A percentile compares a stretch with the other conserved stretches of the same genome.
These are phyloP conservation scores for Guadua angustifolia DNA, from an alignment of 176 grass and related monocot species.

Conservation along the genomic window DNA sequence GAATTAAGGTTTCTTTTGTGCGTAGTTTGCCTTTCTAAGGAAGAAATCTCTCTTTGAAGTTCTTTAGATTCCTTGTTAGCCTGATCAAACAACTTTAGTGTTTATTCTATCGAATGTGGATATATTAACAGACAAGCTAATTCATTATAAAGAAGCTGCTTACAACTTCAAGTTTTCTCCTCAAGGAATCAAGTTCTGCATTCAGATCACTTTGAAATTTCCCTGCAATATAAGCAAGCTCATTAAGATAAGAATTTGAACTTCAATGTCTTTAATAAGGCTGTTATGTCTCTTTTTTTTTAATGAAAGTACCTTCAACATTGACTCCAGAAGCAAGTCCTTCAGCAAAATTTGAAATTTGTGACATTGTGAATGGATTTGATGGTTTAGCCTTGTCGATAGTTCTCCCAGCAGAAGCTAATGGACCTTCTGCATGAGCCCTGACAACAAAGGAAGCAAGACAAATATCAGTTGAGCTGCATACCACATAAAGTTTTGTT, in stretches of 20 bases:
- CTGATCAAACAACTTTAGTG: constrained; percentile 35
- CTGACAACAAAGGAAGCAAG: constrained; percentile 31
- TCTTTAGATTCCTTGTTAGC: constrained; percentile 55
- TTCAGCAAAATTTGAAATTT: constrained; percentile 68
- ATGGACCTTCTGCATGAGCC: constrained; percentile 49
- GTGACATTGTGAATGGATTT: constrained; percentile 59
- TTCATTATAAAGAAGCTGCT: constrained; percentile 27
- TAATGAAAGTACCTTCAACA: constrained; percentile 56
- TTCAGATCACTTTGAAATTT: constrained; percentile 63
- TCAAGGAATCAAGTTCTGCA: constrained; percentile 49
- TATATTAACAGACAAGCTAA: constrained; percentile 48
- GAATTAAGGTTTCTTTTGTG: constrained; percentile 45
- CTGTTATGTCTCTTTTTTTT: constrained; percentile 35
- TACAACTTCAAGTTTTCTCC: constrained; percentile 49
- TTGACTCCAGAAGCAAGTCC: constrained; percentile 66
- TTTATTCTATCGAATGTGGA: no score
- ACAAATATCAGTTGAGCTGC: background rate
- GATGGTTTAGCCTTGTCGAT: constrained; percentile 58
- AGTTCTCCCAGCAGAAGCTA: constrained; percentile 58
- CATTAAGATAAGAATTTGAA: constrained; percentile 37
- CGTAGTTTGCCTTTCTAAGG: constrained; percentile 50
- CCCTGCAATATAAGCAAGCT: constrained; percentile 54
- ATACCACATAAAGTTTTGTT: constrained; percentile 96
- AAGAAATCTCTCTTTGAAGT: constrained; percentile 50
- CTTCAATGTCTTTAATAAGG: constrained; percentile 25